These are phyloP conservation scores for Podospora pseudoanserina DNA, from an alignment of 495 filamentous ascomycete species.

Conservation along the genomic window DNA sequence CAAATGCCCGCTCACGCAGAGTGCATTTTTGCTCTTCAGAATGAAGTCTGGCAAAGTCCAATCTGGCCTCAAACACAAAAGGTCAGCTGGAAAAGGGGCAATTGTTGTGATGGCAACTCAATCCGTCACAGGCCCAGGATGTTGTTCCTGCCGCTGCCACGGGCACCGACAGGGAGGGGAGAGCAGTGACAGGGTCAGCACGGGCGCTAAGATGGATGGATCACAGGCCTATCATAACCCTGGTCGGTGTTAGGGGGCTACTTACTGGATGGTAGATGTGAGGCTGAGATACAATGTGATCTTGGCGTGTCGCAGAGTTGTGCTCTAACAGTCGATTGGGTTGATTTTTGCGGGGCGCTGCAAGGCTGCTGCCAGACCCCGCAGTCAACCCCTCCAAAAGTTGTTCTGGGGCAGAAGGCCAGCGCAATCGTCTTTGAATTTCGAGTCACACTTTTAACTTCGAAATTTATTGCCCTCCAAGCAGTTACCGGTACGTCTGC, in stretches of 20 bases:
- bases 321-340: neutral
- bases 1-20: neutral
- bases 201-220: constrained; percentile 18
- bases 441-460: constrained; percentile 9
- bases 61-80: neutral
- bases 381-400: constrained; percentile 6
- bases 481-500: neutral
- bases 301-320: neutral
- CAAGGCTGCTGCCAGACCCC: constrained; percentile 6
- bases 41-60: neutral
- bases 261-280: neutral
- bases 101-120: constrained; percentile 19
- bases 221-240: neutral
- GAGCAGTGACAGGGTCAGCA: constrained; percentile 17
- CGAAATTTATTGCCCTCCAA: neutral
- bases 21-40: neutral
- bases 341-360: neutral
- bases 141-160: constrained; percentile 19
- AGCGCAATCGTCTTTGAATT: neutral
- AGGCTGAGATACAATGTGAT: neutral
- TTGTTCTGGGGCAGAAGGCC: neutral
- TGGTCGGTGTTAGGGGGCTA: neutral
- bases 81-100: neutral
- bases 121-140: constrained; percentile 12
- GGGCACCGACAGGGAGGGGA: constrained; percentile 12